Conservation (phyloP, 352 stramenopile species). For the Blastocystis sp. region DNA sequence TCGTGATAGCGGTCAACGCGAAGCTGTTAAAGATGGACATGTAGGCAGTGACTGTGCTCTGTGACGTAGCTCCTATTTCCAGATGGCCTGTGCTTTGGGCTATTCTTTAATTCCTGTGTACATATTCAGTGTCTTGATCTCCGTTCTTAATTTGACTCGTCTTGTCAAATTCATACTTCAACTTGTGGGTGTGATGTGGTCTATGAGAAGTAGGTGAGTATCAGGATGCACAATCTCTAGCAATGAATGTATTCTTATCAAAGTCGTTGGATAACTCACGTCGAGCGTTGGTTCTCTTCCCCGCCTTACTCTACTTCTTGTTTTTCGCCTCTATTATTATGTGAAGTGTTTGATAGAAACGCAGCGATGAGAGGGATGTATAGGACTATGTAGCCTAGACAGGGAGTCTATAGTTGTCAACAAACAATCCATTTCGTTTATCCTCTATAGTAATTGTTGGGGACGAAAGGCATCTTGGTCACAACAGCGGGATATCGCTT, state of each 20-base stretch:
- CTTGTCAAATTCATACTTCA: background rate
- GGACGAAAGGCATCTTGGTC: slow-evolving; percentile 96
- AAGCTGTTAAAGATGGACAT: background rate
- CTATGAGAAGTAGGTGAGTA: background rate
- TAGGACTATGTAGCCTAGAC: background rate
- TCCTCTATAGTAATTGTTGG: slow-evolving; percentile 84
- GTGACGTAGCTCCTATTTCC: background rate
- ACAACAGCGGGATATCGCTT: slow-evolving; percentile 83
- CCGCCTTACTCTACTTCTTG: background rate
- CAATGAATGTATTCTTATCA: background rate
- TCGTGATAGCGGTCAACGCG: background rate
- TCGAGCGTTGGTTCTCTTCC: background rate
- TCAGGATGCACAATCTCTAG: background rate
- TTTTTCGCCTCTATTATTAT: background rate
- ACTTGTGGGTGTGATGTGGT: background rate
- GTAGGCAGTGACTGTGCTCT: background rate
- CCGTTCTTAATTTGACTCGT: background rate
- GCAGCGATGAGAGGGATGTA: background rate
- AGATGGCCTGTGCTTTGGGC: background rate
- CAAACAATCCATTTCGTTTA: slow-evolving; percentile 44
- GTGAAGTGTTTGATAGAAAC: background rate
- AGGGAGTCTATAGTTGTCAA: background rate
- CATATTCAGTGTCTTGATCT: background rate
- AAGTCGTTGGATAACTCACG: background rate
- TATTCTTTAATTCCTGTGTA: background rate